Conservation (phyloP, 371 early-diverging fungal genomes). For the Polyrhizophydium stewartii region DNA sequence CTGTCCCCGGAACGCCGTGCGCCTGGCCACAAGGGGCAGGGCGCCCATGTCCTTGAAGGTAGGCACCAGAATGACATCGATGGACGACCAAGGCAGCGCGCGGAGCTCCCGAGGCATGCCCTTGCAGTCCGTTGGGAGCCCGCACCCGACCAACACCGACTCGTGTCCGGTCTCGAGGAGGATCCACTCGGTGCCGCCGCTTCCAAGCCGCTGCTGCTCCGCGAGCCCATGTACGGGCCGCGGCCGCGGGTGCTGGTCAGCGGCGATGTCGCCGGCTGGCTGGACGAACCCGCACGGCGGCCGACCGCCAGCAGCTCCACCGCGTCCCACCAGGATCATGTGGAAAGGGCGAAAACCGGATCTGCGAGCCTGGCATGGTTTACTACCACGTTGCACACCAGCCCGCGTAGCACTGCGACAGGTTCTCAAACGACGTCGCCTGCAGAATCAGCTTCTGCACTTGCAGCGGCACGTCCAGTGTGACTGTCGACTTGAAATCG, state of each 20-base stretch:
- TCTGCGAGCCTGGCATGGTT: too few relatives aligned
- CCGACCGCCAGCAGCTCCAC: too few relatives aligned
- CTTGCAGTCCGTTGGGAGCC: too few relatives aligned
- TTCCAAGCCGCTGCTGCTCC: background rate
- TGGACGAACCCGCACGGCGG: too few relatives aligned
- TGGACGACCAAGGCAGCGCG: conserved; percentile 13
- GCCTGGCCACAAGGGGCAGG: conserved; percentile 80
- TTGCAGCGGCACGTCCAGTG: conserved; percentile 80
- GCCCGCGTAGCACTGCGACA: conserved; percentile 94
- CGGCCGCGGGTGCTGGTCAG: too few relatives aligned
- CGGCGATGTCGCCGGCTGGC: too few relatives aligned
- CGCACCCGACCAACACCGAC: background rate
- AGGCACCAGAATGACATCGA: conserved; percentile 76
- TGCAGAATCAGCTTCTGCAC: conserved; percentile 91
- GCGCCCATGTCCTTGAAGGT: conserved; percentile 71
- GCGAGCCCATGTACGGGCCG: too few relatives aligned
- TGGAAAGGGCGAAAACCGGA: too few relatives aligned
- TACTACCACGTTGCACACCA: conserved; percentile 79
- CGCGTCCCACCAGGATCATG: too few relatives aligned
- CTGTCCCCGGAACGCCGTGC: conserved; percentile 73
- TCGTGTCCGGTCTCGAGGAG: background rate
- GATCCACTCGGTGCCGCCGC: background rate
- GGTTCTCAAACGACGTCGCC: conserved; percentile 90
- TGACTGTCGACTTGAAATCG: conserved; percentile 84
- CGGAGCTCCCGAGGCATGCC: background rate